Conservation (phyloP, 768 basidiomycete species). For the Mycena capillaripes region DNA sequence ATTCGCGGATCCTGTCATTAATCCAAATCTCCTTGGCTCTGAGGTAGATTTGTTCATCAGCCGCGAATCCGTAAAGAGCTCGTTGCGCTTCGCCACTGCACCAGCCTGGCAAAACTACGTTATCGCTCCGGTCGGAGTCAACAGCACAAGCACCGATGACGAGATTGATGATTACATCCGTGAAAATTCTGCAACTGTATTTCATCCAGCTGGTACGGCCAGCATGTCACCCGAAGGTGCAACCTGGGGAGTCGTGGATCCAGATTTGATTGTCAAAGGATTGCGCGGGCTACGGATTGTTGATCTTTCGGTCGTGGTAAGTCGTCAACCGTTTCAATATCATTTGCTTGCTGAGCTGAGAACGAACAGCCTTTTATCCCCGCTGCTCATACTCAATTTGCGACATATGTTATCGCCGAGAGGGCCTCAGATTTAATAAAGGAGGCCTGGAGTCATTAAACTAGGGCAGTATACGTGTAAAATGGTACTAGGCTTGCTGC, state of each 20-base stretch:
- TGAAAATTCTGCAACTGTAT: not conserved
- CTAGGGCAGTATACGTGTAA: not conserved
- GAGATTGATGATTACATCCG: not conserved
- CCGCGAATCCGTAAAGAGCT: not conserved
- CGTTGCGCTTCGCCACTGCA: not conserved
- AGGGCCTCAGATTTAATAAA: not conserved
- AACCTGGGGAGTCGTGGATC: not conserved
- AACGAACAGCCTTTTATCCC: not conserved
- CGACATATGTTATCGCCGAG: not conserved
- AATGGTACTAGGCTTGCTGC: not conserved
- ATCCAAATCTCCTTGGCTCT: not conserved
- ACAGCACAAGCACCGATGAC: not conserved
- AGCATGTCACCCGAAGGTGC: not conserved
- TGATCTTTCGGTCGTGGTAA: not conserved
- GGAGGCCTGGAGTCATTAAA: not conserved
- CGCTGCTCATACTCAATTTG: not conserved
- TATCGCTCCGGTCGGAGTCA: not conserved
- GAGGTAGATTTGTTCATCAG: not conserved
- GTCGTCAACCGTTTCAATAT: not conserved
- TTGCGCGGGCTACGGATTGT: not conserved
- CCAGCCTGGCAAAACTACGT: not conserved
- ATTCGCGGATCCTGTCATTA: not conserved
- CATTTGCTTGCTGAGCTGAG: not conserved
- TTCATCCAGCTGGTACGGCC: not conserved
- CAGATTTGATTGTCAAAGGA: not conserved